Evolutionary conservation across 148 eudicot genomes (phyloP), one percentile per base, ranked within the genome.

Genomic region (Salicornia ramosissima): DNA sequence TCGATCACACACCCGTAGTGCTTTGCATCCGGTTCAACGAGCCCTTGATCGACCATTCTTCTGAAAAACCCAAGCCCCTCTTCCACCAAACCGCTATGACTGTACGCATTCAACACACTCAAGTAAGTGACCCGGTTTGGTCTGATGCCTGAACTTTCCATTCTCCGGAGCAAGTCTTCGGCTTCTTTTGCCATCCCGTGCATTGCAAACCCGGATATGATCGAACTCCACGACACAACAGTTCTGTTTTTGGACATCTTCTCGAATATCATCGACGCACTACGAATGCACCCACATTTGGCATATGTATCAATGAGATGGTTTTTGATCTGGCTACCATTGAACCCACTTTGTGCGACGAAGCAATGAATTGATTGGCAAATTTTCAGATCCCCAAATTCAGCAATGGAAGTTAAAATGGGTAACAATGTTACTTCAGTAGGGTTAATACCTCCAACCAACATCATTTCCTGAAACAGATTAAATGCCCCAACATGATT

Each of bases 161-260:
- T 86, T 31, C 31, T 69, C 28, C 55, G 57, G 46, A 83, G 81
- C 67, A 77, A 64, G 22, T 74, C 69, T n/a, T 26, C 71, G 13
- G 86, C 96, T 78, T 89, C 84, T 71, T 74, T 75, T 46, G 80
- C 83, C 88, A 85, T 85, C 34, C 87, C 86, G 24, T 85, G 87
- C 89, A 79, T 85, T 42, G 91, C 91, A 43, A 82, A 85, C 60
- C 82, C 83, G 25, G 86, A 79, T 58, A 89, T 83, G 6, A 86
- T 71, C 8, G 95, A 85, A 16, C 89, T 87, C 96, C 91, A 87
- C 2, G 90, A 77, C 42, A 90, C 86, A 58, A 87, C 52, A 72
- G 80, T 81, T 76, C 65, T 70, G 45, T 58, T 70, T 2, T 21
- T 43, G 18, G 46, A 52, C 42, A 84, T 52, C 24, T 70, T 82